phyloP scores from a whole-genome alignment of 768 basidiomycete species.

The Russula vinacea region DNA sequence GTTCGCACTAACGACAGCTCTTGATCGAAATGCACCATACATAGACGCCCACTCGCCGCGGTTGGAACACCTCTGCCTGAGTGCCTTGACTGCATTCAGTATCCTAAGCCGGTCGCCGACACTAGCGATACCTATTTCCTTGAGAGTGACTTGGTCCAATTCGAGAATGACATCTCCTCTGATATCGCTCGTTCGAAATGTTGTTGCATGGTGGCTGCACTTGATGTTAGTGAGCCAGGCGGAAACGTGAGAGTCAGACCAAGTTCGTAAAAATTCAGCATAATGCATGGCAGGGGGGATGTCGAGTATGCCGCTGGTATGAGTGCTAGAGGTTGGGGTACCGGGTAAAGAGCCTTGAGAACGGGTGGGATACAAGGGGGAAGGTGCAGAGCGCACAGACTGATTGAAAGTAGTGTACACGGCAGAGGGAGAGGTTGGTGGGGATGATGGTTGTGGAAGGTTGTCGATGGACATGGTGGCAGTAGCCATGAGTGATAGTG shows the following conservation, averaged over 20 bases:
- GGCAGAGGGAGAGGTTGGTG: constrained; percentile 38
- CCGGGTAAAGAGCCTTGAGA: constrained; percentile 45
- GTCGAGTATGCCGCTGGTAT: constrained; percentile 43
- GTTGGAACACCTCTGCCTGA: constrained; percentile 56
- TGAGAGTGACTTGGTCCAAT: constrained; percentile 79
- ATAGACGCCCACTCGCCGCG: constrained; percentile 22
- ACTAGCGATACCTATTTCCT: constrained; percentile 85
- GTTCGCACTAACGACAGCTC: constrained; percentile 19
- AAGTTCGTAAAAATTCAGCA: constrained; percentile 62
- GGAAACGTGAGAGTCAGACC: constrained; percentile 68
- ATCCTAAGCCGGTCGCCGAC: constrained; percentile 92
- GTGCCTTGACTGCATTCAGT: constrained; percentile 73
- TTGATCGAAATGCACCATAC: constrained; percentile 7
- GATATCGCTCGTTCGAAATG: constrained; percentile 86
- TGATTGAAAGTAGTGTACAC: constrained; percentile 39
- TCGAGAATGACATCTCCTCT: constrained; percentile 89
- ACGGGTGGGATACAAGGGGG: constrained; percentile 39
- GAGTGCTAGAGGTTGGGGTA: constrained; percentile 39
- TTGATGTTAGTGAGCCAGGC: constrained; percentile 78
- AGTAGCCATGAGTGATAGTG: constrained; percentile 25
- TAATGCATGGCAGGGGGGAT: constrained; percentile 59
- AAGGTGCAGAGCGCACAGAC: constrained; percentile 39
- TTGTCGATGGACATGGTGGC: constrained; percentile 38
- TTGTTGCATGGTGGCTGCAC: constrained; percentile 61
- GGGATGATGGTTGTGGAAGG: constrained; percentile 40